Evolutionary conservation across 2,329 filamentous ascomycete species (phyloP), one percentile per base, ranked within the genome.

Genomic region (Hirsutella thompsonii): DNA sequence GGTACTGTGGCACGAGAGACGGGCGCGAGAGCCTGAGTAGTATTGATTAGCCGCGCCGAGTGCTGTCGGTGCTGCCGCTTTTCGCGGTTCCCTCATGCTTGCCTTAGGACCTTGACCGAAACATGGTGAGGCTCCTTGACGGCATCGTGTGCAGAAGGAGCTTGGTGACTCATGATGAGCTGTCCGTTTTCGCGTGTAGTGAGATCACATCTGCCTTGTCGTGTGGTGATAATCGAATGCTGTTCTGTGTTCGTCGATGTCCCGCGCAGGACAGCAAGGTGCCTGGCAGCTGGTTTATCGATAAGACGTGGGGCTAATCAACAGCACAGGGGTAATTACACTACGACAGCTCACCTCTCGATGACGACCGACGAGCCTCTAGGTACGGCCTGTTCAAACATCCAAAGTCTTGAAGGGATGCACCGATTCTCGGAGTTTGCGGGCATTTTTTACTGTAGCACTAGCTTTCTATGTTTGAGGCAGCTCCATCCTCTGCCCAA

Each of bases 71-170:
- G 8, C 35, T 8, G 41, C 6, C n/a, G n/a, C n/a, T n/a, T n/a
- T n/a, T n/a, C n/a, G n/a, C n/a, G n/a, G n/a, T n/a, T n/a, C n/a
- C n/a, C n/a, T n/a, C n/a, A 30, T 26, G 43, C 57, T 48, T 65
- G 81, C 80, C 80, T 67, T 30, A 84, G 66, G 38, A 84, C 84
- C 67, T 89, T 90, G 40, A 89, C 66, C 39, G 83, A 88, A 36
- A 89, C 76, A 18, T 80, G 77, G 61, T 89, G 83, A 30, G 83
- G 82, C 61, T 89, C 84, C 59, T 86, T 86, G 45, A 72, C 60
- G 3, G 68, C 63, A 44, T 77, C 74, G 43, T 72, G 67, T 13
- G 72, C 74, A 8, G 71, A 64, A 49, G 72, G 75, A 49, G 70
- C 60, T 56, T 76, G 72, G 51, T 78, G 73, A 57, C 69, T 75